phyloP scores from a whole-genome alignment of 148 eudicot species.

The Camellia lanceoleosa region DNA sequence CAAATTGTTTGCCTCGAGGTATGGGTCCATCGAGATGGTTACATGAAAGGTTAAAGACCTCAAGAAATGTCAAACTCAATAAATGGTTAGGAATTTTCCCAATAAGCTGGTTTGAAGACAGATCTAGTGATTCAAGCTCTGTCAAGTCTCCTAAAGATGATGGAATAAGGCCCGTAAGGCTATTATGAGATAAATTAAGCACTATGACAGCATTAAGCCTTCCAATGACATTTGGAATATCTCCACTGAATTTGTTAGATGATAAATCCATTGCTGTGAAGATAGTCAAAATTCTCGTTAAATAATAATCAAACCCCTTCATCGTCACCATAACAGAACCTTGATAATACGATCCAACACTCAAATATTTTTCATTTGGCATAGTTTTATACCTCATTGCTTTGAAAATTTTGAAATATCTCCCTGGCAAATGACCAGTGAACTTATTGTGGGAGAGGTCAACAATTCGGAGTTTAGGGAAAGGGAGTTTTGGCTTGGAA shows the following conservation, averaged over 20 bases:
- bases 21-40: not conserved
- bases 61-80: not conserved
- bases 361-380: too few relatives aligned
- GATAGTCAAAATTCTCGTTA: not conserved
- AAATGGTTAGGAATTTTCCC: slow-evolving; percentile 1
- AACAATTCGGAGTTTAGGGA: too few relatives aligned
- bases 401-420: too few relatives aligned
- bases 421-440: too few relatives aligned
- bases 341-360: not conserved
- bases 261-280: slow-evolving; percentile 21
- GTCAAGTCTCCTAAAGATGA: slow-evolving; percentile 16
- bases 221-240: slow-evolving; percentile 15
- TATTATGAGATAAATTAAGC: slow-evolving; percentile 18
- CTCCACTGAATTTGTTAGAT: slow-evolving; percentile 10
- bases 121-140: not conserved
- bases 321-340: not conserved
- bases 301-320: not conserved
- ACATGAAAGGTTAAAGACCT: not conserved
- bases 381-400: too few relatives aligned
- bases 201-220: slow-evolving; percentile 1
- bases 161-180: slow-evolving; percentile 15
- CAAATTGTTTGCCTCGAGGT: not conserved
- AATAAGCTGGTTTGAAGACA: slow-evolving; percentile 13
- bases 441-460: too few relatives aligned
- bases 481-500: too few relatives aligned